Evolutionary conservation across 305 asterid species (phyloP), one percentile per base, ranked within the genome.

Genomic region (Solanum aculeatissimum): DNA sequence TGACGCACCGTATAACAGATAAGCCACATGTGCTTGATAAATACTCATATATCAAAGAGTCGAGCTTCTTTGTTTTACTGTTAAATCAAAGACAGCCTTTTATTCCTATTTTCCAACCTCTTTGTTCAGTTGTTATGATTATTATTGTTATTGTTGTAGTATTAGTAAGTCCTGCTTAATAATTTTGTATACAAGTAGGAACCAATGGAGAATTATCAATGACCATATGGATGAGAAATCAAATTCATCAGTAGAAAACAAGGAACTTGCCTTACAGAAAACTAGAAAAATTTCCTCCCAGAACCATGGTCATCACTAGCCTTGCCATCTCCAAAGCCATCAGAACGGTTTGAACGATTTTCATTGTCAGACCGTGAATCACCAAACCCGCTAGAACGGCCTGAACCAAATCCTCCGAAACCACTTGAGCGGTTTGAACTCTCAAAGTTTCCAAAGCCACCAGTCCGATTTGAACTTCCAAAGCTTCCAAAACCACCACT

Each of bases 401-500:
- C 88, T 63, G 91, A 92, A 75, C 90, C 92, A 53, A 88, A 88
- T 29, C 87, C 90, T 60, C 89, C 91, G 84, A 89, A 92, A n/a
- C 95, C 91, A 80, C 89, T 83, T n/a, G 94, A 85, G 63, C 90
- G 91, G 79, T 86, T 86, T 14, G 92, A 84, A 74, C 87, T 85
- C 55, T 91, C 91, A 7, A 71, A 66, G 57, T 86, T 82, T 57
- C 93, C 92, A 54, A 86, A 91, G 27, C 90, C 93, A 85, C 91
- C 88, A 45, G 83, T 84, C 32, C 88, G 82, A 81, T 84, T 89
- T 72, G 92, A 88, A 79, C 82, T 87, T 32, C 92, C 94, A 81
- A 89, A 91, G 72, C 93, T 87, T 40, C 92, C 93, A 81, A 89
- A 91, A 78, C 93, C 90, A 25, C 93, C 87, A 12, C 90, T 75